phyloP scores from a whole-genome alignment of 345 rosid species.

The Gossypium herbaceum region DNA sequence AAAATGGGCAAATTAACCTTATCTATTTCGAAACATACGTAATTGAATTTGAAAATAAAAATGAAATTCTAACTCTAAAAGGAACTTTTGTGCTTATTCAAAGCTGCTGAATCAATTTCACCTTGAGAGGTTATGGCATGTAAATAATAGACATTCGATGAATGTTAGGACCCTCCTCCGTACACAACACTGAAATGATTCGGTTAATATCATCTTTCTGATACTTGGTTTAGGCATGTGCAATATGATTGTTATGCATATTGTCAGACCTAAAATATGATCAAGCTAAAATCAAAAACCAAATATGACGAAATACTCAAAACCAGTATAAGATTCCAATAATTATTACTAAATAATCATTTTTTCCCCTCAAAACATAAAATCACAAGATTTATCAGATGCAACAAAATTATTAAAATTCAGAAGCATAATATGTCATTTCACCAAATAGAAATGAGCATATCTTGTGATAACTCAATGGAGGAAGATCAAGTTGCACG shows the following conservation, averaged over 20 bases:
- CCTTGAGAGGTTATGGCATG: no score
- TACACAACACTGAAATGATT: no score
- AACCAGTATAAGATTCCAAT: not conserved
- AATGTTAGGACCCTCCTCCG: no score
- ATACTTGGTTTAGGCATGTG: no score
- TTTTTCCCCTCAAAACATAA: not conserved
- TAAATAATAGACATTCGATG: no score
- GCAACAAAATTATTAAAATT: not conserved
- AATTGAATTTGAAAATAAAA: no score
- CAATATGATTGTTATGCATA: not conserved
- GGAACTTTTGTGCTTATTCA: no score
- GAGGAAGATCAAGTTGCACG: conserved; percentile 13
- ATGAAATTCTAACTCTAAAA: no score
- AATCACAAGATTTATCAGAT: not conserved
- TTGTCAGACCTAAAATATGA: not conserved
- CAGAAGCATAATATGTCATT: not conserved
- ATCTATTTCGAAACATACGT: no score
- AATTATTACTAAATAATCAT: not conserved
- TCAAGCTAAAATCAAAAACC: conserved; percentile 46
- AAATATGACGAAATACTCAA: not conserved
- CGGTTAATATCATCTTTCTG: no score
- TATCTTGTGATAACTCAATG: not conserved
- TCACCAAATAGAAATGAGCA: conserved; percentile 1
- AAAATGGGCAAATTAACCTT: no score
- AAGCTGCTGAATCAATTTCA: no score